Evolutionary conservation across 371 early-diverging fungal genomes (phyloP).

Genomic region (Mortierella sp.): DNA sequence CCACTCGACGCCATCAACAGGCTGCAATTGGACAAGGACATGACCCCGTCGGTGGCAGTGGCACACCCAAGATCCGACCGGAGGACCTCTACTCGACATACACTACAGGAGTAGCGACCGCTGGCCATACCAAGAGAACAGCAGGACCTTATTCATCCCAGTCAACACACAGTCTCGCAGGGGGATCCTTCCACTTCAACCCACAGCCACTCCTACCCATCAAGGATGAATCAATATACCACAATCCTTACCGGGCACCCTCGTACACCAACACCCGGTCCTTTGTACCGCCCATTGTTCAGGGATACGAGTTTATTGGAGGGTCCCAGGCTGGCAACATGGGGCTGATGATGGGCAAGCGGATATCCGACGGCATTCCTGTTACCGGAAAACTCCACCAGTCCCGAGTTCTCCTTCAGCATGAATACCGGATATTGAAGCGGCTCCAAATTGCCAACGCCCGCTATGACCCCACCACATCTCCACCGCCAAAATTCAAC

Average conservation of each 20-base stretch:
- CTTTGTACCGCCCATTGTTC: constrained; percentile 41
- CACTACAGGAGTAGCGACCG: constrained; percentile 8
- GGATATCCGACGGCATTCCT: constrained; percentile 32
- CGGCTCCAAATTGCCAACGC: constrained; percentile 35
- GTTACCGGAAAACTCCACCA: constrained; percentile 52
- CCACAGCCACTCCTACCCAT: constrained; percentile 12
- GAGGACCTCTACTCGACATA: constrained; percentile 8
- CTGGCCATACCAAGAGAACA: constrained; percentile 4
- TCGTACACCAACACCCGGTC: constrained; percentile 38
- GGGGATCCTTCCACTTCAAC: constrained; percentile 15
- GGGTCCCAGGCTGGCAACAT: constrained; percentile 56
- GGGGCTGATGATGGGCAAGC: constrained; percentile 46
- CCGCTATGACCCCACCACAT: constrained; percentile 17
- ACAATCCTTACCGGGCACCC: constrained; percentile 44
- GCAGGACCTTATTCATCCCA: constrained; percentile 34
- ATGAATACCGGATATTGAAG: constrained; percentile 49
- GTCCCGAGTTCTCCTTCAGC: constrained; percentile 40
- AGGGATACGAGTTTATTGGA: constrained; percentile 40
- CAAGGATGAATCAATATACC: constrained; percentile 29
- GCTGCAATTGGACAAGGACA: neutral
- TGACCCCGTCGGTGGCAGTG: constrained; percentile 9
- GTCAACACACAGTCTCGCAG: neutral
- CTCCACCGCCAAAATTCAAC: neutral
- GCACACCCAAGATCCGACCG: neutral
- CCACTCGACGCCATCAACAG: neutral